Conservation (phyloP, 1,284 basidiomycete genomes). For the Ceratobasidium sp. region DNA sequence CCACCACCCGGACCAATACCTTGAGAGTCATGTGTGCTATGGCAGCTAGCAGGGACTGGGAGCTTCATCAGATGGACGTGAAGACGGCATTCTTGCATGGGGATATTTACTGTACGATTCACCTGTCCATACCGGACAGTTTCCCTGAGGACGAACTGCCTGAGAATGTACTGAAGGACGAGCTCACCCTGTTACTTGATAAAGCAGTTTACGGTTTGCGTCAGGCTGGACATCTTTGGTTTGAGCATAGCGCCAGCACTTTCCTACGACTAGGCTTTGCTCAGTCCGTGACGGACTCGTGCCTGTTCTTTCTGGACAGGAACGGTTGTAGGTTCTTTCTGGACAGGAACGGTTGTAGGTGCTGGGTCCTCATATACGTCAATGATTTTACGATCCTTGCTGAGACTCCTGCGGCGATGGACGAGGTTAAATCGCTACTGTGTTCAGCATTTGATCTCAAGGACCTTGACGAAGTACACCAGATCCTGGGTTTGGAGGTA, state of each 20-base stretch:
- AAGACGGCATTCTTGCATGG: constrained; percentile 55
- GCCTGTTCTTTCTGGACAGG: background rate
- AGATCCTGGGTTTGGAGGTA: constrained; percentile 13
- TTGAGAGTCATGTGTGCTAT: constrained; percentile 55
- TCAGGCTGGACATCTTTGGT: background rate
- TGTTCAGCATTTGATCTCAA: background rate
- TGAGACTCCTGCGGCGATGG: background rate
- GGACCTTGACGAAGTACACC: background rate
- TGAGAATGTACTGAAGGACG: background rate
- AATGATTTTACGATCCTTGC: constrained; percentile 17
- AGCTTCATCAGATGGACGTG: constrained; percentile 59
- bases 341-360: background rate
- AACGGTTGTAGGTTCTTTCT: no score
- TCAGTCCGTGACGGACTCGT: background rate
- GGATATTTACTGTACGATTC: background rate
- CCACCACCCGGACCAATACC: constrained; percentile 54
- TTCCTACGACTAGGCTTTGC: background rate
- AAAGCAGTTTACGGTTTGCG: background rate
- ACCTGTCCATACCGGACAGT: background rate
- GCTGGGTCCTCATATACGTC: constrained; percentile 7
- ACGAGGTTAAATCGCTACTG: background rate
- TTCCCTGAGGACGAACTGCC: constrained; percentile 1
- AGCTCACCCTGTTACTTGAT: background rate
- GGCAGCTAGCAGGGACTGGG: constrained; percentile 52
- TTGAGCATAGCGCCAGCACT: background rate